Conservation (phyloP, 805 yeast species). For the Alloascoidea africana region DNA sequence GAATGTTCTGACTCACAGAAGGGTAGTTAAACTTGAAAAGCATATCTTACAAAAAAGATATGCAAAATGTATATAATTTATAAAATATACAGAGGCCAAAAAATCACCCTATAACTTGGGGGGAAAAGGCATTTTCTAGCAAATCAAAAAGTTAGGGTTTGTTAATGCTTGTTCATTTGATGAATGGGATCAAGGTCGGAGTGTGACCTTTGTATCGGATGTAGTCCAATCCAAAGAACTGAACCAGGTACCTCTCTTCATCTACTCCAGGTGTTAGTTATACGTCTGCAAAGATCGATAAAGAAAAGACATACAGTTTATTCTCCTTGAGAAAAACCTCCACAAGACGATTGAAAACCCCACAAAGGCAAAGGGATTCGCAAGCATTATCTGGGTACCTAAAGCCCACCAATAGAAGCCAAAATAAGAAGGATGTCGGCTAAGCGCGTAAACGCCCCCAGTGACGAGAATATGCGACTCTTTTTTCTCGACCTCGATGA, state of each 20-base stretch:
- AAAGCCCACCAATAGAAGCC: conserved; percentile 93
- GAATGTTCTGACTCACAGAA: no score
- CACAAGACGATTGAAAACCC: conserved; percentile 45
- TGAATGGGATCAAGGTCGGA: conserved; percentile 52
- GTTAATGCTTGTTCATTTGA: conserved; percentile 13
- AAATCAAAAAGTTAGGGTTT: no score
- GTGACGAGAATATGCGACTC: conserved; percentile 56
- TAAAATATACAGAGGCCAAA: no score
- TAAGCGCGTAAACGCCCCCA: conserved; percentile 46
- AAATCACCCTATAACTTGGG: no score
- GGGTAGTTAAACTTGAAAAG: no score
- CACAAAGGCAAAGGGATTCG: conserved; percentile 45
- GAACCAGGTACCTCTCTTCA: conserved; percentile 53
- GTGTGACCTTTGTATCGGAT: conserved; percentile 31
- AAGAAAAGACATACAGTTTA: conserved; percentile 20
- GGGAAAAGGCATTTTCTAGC: no score
- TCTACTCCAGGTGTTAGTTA: conserved; percentile 7
- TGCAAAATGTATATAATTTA: no score
- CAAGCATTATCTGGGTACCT: conserved; percentile 61
- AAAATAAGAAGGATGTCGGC: conserved; percentile 82
- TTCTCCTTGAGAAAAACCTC: conserved; percentile 55
- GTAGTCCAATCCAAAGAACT: conserved; percentile 65
- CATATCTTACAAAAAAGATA: no score
- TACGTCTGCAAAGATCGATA: neutral
- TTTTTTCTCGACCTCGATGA: conserved; percentile 38